These are phyloP conservation scores for Neonectria magnoliae DNA, from an alignment of 2,329 filamentous ascomycete species.

Conservation along the genomic window DNA sequence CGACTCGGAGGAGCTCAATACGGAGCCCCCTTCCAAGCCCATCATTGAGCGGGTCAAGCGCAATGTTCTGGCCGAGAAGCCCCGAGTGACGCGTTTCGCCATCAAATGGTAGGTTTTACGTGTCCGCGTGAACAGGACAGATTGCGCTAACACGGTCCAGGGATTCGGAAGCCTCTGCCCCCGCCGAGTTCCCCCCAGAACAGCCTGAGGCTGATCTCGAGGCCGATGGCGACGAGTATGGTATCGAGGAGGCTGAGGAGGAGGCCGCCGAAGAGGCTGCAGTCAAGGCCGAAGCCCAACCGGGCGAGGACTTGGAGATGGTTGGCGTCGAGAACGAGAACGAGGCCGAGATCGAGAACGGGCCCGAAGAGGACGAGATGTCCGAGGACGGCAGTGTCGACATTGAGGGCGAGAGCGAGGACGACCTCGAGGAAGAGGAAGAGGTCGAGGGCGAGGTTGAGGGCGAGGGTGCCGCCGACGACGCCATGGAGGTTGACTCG, in stretches of 20 bases:
- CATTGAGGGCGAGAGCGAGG: constrained; percentile 80
- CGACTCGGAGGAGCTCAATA: constrained; percentile 86
- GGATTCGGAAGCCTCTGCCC: constrained; percentile 97
- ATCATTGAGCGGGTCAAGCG: constrained; percentile 91
- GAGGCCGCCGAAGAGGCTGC: constrained; percentile 67
- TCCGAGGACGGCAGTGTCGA: constrained; percentile 83
- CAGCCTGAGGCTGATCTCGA: constrained; percentile 93
- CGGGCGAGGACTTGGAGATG: constrained; percentile 79
- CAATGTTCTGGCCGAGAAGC: constrained; percentile 96
- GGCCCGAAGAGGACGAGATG: constrained; percentile 71
- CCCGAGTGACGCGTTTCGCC: constrained; percentile 93
- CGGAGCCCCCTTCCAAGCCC: constrained; percentile 91
- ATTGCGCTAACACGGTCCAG: constrained; percentile 56
- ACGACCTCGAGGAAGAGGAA: constrained; percentile 75
- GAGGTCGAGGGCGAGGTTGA: constrained; percentile 50
- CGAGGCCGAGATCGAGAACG: constrained; percentile 49
- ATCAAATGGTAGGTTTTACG: constrained; percentile 86
- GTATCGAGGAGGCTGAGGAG: constrained; percentile 86
- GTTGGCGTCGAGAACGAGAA: constrained; percentile 69
- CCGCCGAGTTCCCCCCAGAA: constrained; percentile 94
- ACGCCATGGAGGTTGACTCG: constrained; percentile 62
- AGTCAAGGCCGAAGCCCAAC: constrained; percentile 54
- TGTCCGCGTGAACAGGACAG: not conserved
- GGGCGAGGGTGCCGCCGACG: constrained; percentile 47
- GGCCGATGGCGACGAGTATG: constrained; percentile 89